Conservation (phyloP, 139 green algal species). For the Haematococcus lacustris region DNA sequence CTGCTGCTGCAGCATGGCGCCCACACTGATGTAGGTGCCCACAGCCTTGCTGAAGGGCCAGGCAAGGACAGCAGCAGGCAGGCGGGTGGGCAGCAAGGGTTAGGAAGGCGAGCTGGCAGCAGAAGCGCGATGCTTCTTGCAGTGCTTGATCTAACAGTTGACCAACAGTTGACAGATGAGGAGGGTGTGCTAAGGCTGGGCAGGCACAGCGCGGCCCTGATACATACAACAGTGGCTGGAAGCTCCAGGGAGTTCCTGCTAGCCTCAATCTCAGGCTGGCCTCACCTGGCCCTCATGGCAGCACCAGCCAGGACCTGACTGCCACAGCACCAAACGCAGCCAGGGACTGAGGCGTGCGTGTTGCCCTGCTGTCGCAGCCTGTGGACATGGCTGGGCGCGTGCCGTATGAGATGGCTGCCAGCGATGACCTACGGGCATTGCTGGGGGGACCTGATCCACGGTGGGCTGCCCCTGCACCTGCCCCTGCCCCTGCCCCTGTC, state of each 20-base stretch:
- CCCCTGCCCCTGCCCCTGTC: no score
- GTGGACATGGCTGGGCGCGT: constrained; percentile 19
- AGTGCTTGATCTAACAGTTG: not conserved
- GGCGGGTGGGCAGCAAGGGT: not conserved
- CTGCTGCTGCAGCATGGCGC: constrained; percentile 42
- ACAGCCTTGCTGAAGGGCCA: not conserved
- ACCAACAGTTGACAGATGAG: not conserved
- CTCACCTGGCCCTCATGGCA: not conserved
- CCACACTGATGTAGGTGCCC: constrained; percentile 14
- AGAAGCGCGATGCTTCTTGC: not conserved
- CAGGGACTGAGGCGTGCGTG: not conserved
- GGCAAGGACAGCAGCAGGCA: not conserved
- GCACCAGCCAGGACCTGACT: not conserved
- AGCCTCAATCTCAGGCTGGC: not conserved
- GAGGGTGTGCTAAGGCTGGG: not conserved
- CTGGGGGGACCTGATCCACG: constrained; percentile 53
- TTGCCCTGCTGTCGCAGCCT: not conserved
- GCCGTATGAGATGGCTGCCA: constrained; percentile 35
- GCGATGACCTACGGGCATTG: constrained; percentile 39
- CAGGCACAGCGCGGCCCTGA: no score
- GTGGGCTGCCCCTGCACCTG: no score
- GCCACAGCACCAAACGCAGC: not conserved
- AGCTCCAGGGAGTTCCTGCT: not conserved
- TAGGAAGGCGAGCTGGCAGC: not conserved
- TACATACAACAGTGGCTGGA: not conserved